phyloP scores from a whole-genome alignment of 768 basidiomycete genomes.

The Boletus coccyginus region DNA sequence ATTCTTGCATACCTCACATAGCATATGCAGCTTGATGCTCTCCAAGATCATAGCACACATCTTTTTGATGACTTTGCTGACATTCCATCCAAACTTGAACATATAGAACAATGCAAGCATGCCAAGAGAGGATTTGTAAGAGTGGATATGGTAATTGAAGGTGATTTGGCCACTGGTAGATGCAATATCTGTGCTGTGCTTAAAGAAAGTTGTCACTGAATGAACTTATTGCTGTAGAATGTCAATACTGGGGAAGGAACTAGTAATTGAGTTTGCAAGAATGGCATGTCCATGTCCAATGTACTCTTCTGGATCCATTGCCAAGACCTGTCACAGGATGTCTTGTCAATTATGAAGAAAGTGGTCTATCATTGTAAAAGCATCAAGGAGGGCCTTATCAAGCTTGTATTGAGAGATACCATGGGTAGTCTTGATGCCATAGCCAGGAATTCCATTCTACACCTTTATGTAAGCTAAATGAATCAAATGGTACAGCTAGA shows the following conservation, averaged over 20 bases:
- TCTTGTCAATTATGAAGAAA: background rate
- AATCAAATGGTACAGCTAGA: too few relatives aligned
- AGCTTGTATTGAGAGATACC: background rate
- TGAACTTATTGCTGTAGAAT: background rate
- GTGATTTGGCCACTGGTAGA: background rate
- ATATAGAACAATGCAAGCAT: background rate
- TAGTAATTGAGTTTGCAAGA: background rate
- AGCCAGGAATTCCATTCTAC: background rate
- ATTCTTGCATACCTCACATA: background rate
- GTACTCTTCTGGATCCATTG: background rate
- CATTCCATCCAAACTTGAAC: background rate
- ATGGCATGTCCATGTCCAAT: background rate
- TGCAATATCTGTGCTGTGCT: too few relatives aligned
- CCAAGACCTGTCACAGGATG: background rate
- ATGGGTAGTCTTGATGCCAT: background rate
- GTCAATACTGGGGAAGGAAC: background rate
- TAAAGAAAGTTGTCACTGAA: background rate
- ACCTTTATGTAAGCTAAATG: too few relatives aligned
- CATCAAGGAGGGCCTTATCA: background rate
- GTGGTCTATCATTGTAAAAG: background rate
- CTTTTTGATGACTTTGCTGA: background rate
- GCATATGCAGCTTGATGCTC: background rate
- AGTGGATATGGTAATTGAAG: background rate
- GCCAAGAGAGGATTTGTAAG: background rate
- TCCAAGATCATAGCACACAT: background rate